Conservation (phyloP, 2,329 filamentous ascomycete species). For the Cladosporium sp. region DNA sequence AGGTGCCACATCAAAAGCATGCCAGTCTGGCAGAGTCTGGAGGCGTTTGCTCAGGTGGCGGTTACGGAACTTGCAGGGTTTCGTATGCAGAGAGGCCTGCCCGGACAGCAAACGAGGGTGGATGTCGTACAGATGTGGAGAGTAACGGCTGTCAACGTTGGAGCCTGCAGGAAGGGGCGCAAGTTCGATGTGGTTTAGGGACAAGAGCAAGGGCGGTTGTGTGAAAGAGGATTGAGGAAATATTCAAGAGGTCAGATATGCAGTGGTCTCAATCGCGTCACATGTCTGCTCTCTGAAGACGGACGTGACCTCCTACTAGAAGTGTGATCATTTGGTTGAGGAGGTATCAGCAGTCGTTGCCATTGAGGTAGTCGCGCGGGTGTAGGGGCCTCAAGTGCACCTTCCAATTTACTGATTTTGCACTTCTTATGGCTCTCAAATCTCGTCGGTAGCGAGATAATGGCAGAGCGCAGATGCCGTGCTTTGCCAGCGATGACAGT, state of each 20-base stretch:
- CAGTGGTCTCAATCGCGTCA: no score
- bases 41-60: conserved; percentile 11
- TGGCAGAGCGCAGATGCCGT: background rate
- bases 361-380: no score
- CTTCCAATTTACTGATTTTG: no score
- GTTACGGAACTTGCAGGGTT: conserved; percentile 13
- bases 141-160: conserved; percentile 14
- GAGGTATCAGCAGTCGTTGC: no score
- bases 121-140: conserved; percentile 11
- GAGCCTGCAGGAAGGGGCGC: conserved; percentile 9
- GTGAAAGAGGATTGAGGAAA: background rate
- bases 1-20: conserved; percentile 7
- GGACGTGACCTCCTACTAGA: no score
- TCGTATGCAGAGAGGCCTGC: conserved; percentile 1
- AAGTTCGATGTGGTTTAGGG: background rate
- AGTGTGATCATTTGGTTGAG: no score
- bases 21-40: conserved; percentile 8
- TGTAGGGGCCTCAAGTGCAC: no score
- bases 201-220: background rate
- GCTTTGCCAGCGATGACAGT: conserved; percentile 13
- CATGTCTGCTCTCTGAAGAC: no score
- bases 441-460: no score
- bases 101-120: conserved; percentile 5
- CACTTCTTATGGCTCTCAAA: no score
- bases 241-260: no score